Conservation (phyloP, 176 grass and related monocot genomes). For the Thalia dealbata region DNA sequence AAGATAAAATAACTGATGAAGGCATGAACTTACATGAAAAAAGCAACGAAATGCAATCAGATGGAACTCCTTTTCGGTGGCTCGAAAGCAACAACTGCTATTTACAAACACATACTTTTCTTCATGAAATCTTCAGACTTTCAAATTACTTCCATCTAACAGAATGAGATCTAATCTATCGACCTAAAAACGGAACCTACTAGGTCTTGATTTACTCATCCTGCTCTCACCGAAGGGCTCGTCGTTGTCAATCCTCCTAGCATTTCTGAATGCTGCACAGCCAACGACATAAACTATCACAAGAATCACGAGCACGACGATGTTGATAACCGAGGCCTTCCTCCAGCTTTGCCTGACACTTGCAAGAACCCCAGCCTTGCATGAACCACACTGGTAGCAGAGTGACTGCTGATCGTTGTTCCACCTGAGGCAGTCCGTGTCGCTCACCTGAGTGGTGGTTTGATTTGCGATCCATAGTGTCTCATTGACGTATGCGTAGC, state of each 20-base stretch:
- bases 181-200: constrained; percentile 70
- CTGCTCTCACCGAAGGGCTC: constrained; percentile 49
- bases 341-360: constrained; percentile 89
- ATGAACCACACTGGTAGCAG: constrained; percentile 66
- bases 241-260: constrained; percentile 62
- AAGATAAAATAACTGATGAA: neutral
- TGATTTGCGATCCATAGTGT: constrained; percentile 28
- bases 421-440: constrained; percentile 42
- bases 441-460: neutral
- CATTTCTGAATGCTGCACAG: constrained; percentile 74
- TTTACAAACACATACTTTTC: neutral
- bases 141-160: neutral
- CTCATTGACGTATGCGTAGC: constrained; percentile 51
- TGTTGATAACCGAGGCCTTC: constrained; percentile 88
- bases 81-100: neutral
- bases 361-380: constrained; percentile 80
- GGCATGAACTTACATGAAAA: neutral
- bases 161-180: neutral
- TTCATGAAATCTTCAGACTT: neutral
- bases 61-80: neutral
- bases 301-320: constrained; percentile 78
- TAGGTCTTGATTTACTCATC: constrained; percentile 70
- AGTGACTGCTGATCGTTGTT: constrained; percentile 64
- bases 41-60: neutral
- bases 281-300: constrained; percentile 69